phyloP scores from a whole-genome alignment of 2,329 filamentous ascomycete genomes.

The Aureobasidium lini region DNA sequence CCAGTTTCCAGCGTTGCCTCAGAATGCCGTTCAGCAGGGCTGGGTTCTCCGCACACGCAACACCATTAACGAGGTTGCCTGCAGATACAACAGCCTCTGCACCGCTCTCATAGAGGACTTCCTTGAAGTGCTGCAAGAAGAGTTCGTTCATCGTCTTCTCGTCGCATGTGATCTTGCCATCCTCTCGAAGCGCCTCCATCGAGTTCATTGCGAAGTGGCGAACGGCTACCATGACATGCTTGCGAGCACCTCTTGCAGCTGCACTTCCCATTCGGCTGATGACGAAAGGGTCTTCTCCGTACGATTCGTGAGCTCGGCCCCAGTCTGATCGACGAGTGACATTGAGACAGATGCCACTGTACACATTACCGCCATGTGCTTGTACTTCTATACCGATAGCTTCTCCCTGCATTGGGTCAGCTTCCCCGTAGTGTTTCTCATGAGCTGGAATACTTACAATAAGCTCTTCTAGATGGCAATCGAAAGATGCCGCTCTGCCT shows the following conservation, averaged over 20 bases:
- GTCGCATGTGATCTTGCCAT: constrained; percentile 22
- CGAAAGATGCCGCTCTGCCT: constrained; percentile 1
- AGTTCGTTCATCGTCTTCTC: constrained; percentile 23
- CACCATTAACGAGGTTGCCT: constrained; percentile 18
- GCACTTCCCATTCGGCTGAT: constrained; percentile 7
- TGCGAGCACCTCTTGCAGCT: neutral
- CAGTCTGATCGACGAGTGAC: constrained; percentile 5
- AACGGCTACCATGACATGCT: constrained; percentile 23
- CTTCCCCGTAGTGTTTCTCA: too few species aligned
- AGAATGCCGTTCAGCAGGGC: constrained; percentile 16
- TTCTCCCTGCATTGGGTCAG: neutral
- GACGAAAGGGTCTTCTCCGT: constrained; percentile 10
- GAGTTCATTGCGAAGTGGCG: constrained; percentile 27
- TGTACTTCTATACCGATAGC: constrained; percentile 5
- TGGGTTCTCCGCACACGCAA: constrained; percentile 17
- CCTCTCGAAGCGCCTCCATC: constrained; percentile 26
- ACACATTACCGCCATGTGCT: constrained; percentile 10
- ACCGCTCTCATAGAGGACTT: constrained; percentile 15
- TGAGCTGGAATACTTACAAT: neutral
- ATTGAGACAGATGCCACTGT: constrained; percentile 10
- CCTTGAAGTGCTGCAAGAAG: constrained; percentile 20
- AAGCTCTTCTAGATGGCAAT: neutral
- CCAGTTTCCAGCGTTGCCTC: constrained; percentile 17
- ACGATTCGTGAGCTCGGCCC: constrained; percentile 8
- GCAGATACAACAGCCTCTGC: constrained; percentile 15